A percentile compares a stretch with the other conserved stretches of the same genome.
phyloP scores from a whole-genome alignment of 805 yeast genomes.

The Ogataea trehalophila region DNA sequence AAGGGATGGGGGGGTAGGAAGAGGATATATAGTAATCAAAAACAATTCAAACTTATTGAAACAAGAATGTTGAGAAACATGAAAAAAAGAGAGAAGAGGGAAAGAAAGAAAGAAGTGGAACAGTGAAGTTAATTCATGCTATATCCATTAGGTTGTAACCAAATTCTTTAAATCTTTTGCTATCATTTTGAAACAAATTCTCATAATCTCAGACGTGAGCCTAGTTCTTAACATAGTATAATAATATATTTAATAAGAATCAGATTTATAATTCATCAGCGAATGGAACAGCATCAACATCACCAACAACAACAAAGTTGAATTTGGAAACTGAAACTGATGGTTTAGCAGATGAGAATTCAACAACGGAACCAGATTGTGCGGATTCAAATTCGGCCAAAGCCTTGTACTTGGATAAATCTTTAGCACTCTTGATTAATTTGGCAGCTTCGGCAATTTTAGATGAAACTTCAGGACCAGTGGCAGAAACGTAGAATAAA shows the following conservation, averaged over 20 bases:
- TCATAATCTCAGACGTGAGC: too few species aligned
- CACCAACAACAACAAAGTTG: conserved; percentile 80
- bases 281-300: conserved; percentile 79
- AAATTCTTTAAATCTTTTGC: too few species aligned
- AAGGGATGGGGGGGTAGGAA: too few species aligned
- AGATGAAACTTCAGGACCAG: conserved; percentile 54
- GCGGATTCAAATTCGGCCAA: conserved; percentile 43
- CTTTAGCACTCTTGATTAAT: conserved; percentile 41
- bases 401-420: conserved; percentile 55
- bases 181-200: too few species aligned
- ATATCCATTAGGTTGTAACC: too few species aligned
- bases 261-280: conserved; percentile 72
- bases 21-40: too few species aligned
- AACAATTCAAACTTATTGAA: neutral
- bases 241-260: neutral
- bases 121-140: neutral
- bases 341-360: conserved; percentile 32
- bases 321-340: conserved; percentile 46
- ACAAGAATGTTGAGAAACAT: neutral
- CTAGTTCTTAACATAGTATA: too few species aligned
- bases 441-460: neutral
- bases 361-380: conserved; percentile 35
- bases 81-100: neutral
- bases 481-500: conserved; percentile 65
- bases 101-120: neutral